Evolutionary conservation across 2,329 filamentous ascomycete species (phyloP).

Genomic region (Cadophora malorum): DNA sequence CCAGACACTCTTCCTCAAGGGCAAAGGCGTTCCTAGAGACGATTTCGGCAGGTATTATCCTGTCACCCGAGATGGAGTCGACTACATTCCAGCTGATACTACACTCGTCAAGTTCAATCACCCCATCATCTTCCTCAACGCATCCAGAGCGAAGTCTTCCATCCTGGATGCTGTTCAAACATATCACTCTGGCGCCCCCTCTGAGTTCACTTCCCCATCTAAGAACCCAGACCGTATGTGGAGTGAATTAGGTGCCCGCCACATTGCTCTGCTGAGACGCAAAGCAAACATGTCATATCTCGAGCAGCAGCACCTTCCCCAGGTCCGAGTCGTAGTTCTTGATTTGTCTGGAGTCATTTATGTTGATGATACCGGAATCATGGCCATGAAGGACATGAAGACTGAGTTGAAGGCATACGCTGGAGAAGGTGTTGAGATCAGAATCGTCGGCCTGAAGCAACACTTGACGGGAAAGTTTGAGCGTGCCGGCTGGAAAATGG

Average conservation of each 20-base stretch:
- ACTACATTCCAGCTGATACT: conserved; percentile 15
- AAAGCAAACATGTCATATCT: neutral
- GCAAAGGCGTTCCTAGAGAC: neutral
- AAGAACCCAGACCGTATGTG: neutral
- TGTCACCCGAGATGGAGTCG: neutral
- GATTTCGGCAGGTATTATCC: conserved; percentile 9
- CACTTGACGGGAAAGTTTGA: conserved; percentile 23
- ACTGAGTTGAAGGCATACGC: neutral
- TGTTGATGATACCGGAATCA: neutral
- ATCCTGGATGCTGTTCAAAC: conserved; percentile 15
- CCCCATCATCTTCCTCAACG: conserved; percentile 30
- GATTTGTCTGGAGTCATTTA: neutral
- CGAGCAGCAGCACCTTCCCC: neutral
- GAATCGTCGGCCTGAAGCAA: conserved; percentile 28
- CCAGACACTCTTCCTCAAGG: conserved; percentile 23
- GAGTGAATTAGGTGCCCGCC: neutral
- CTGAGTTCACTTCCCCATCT: neutral
- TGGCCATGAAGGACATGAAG: neutral
- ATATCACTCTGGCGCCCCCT: neutral
- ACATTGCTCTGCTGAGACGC: neutral
- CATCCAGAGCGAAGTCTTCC: conserved; percentile 18
- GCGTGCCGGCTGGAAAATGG: conserved; percentile 29
- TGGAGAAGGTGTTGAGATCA: conserved; percentile 20
- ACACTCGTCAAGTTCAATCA: conserved; percentile 21
- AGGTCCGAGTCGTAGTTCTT: neutral